Base-by-base conservation (phyloP, 768 basidiomycete genomes). In the Chiua virens region DNA sequence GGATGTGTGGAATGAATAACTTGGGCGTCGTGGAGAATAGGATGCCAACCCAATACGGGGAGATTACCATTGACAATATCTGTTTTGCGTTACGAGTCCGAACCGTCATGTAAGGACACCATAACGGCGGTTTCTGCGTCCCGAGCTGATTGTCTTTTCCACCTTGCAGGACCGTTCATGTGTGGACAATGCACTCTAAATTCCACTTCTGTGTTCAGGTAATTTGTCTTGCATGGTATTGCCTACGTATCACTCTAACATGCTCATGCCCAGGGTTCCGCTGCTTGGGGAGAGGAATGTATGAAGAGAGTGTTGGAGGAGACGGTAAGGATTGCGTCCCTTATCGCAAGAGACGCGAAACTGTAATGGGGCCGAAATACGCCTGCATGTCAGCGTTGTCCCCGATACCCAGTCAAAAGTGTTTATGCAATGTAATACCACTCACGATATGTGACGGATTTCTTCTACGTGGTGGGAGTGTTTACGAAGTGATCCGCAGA, bases 251-350 rank as follows among this genome's bases (percentile, higher is more conserved):
- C 1, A 9, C 32, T 25, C 15, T 49, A 8, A 48, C 17, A 0
- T 18, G 34, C 1, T 41, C 9, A 14, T 27, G 10, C 35, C 25
- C 20, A 61, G 60, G 60, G 56, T 7, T 50, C 56, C 23, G 49
- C 56, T n/a, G 60, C 56, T 8, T 62, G 60, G 60, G 60, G 60
- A 25, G 56, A 59, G 40, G 56, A 59, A 27, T 50, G 48, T 22
- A 62, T 59, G 1, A 48, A 47, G 22, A 48, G 22, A n/a, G 3
- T 61, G 43, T 39, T 61, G 4, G 51, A 61, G 8, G 60, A 61
- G 30, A 62, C 22, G 1, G 13, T 58, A 10, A 55, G 60, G 20
- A 62, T 61, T 10, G 60, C 22, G 8, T 21, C 25, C 8, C 60
- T 62, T 13, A 32, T 59, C 13, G n/a, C 49, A 18, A 50, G 50